Base-by-base conservation (phyloP, 345 rosid genomes). In the thale cress (Arabidopsis thaliana) region DNA sequence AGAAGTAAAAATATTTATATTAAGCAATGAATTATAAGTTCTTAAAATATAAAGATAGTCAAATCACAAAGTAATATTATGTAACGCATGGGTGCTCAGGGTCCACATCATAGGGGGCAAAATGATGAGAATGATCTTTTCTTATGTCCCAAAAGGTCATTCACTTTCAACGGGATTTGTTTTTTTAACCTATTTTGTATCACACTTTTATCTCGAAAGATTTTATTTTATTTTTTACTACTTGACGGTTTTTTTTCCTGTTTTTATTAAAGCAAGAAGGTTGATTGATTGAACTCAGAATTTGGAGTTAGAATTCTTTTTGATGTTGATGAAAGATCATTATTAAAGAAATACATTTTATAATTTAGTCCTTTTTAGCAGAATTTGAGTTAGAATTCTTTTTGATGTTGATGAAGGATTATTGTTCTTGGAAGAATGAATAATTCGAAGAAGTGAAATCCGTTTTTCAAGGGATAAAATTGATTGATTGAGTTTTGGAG, bases 21-120 rank as follows among this genome's bases (percentile, higher is more conserved):
- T 14, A 23, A 32, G 40, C 22, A 14, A 36, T 30, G 14, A n/a
- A 45, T 44, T 34, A 46, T 1, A 40, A 2, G 4, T 11, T 40
- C 1, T 0, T 37, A 6, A 44, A 57, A 65, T n/a, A 1, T 10
- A 1, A 4, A 12, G 68, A 76, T 45, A 52, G 69, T 76, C 74
- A 76, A 69, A 76, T 76, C 74, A 76, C 61, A 64, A 65, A 55
- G 80, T 76, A 76, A 69, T 76, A 69, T 34, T 64, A 32, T 36
- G 80, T 38, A 77, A 58, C 76, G 80, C 80, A 77, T 77, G 80
- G 76, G 76, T 77, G 72, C 48, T 7, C 13, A 65, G 76, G 62
- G 72, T 71, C 80, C 80, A 77, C 80, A 49, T 63, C 76, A 71
- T 9, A 77, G 80, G 80, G 72, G 72, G 40, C 76, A 77, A 77